A percentile compares a stretch with the other conserved stretches of the same genome.
phyloP scores from a whole-genome alignment of 257 asterid genomes.

The Haberlea rhodopensis region DNA sequence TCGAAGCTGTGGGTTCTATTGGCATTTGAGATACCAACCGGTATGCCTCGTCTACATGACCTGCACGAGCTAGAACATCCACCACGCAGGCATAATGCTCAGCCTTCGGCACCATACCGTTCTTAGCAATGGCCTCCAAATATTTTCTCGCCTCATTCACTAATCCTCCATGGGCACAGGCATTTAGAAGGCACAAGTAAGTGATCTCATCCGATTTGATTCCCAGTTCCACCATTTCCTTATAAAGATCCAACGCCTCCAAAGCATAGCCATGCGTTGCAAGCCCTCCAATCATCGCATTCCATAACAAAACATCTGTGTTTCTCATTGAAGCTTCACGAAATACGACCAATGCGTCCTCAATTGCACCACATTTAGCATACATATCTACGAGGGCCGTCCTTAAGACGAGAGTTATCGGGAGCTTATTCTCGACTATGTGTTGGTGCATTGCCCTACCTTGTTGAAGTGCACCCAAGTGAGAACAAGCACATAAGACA shows the following conservation, averaged over 20 bases:
- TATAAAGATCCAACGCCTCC: conserved; percentile 41
- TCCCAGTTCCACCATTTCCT: conserved; percentile 35
- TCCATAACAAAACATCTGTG: conserved; percentile 66
- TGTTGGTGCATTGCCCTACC: conserved; percentile 57
- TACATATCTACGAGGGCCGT: conserved; percentile 80
- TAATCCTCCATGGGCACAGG: conserved; percentile 79
- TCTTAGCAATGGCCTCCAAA: conserved; percentile 38
- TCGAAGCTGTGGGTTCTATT: conserved; percentile 55
- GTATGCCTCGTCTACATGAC: conserved; percentile 54
- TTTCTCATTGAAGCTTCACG: conserved; percentile 34
- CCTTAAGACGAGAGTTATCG: conserved; percentile 44
- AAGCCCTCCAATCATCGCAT: conserved; percentile 73
- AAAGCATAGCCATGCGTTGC: conserved; percentile 63
- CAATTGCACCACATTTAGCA: conserved; percentile 72
- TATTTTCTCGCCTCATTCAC: conserved; percentile 59
- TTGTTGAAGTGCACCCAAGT: conserved; percentile 70
- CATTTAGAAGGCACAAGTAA: conserved; percentile 57
- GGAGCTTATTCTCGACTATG: conserved; percentile 44
- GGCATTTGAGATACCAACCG: conserved; percentile 42
- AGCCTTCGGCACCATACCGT: conserved; percentile 51
- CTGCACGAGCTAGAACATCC: conserved; percentile 77
- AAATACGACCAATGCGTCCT: conserved; percentile 55
- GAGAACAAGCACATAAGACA: conserved; percentile 65
- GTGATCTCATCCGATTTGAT: conserved; percentile 64
- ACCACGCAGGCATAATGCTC: conserved; percentile 83